Evolutionary conservation across 75 land plant genomes (phyloP).

Genomic region (Cryptomeria japonica): DNA sequence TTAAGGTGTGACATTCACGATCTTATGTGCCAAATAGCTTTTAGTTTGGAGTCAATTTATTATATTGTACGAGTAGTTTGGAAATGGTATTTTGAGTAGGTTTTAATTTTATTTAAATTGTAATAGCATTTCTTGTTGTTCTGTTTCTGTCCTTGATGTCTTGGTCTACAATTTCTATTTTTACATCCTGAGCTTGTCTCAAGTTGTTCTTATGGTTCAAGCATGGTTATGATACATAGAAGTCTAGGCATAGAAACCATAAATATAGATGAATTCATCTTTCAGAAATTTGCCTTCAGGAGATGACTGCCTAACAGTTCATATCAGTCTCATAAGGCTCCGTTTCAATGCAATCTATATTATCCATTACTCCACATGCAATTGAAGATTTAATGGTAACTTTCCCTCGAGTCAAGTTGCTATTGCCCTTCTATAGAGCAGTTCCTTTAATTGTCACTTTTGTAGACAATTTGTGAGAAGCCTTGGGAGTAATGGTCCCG

Average conservation of each 20-base stretch:
- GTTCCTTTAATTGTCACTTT: background rate
- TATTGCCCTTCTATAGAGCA: background rate
- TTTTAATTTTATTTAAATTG: background rate
- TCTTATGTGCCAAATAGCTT: background rate
- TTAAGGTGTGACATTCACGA: slow-evolving; percentile 56
- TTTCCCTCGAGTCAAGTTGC: background rate
- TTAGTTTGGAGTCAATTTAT: background rate
- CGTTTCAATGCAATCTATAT: background rate
- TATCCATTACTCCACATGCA: background rate
- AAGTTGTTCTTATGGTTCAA: background rate
- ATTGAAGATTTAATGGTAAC: background rate
- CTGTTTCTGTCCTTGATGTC: background rate
- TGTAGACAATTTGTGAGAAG: background rate
- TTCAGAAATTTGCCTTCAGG: background rate
- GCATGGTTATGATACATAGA: background rate
- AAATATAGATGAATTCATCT: background rate
- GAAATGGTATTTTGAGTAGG: background rate
- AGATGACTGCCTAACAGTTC: background rate
- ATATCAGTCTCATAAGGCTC: background rate
- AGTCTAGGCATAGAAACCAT: background rate
- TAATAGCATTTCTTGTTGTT: background rate
- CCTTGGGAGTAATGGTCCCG: background rate
- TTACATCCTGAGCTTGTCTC: background rate
- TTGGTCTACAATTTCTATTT: background rate
- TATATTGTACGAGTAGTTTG: background rate